Base-by-base conservation (phyloP, 2,329 filamentous ascomycete species). In the Phialophora chinensis region DNA sequence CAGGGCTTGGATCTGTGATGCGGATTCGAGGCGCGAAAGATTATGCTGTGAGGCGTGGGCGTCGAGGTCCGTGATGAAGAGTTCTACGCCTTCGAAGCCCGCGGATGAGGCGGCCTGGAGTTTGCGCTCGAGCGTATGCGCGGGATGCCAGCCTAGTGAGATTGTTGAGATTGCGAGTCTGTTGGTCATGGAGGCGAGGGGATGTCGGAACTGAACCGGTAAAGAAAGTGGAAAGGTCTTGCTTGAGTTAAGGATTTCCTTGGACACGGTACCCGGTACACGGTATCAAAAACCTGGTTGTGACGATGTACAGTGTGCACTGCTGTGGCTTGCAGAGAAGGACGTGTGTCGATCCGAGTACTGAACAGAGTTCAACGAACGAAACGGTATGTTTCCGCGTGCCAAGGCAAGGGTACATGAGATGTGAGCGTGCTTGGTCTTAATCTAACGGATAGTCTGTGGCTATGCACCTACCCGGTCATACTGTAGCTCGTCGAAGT, bases 31-130 rank as follows among this genome's bases (percentile, higher is more conserved):
- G 47, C 88, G 82, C 70, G 82, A 83, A 10, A 80, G 73, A 14
- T 78, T 72, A 2, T 77, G 78, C 0, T 81, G 76, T 2, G 38
- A 58, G 69, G 88, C 86, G 20, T 90, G 74, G 72, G 87, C 86
- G 65, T 86, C 80, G 1, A 93, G 83, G 75, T 94, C 91, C 74
- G 93, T 90, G 76, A 90, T 88, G 80, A 92, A 92, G 20, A 93
- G 82, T 75, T 93, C 91, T 69, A 94, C 85, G 63, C 90, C 90
- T 66, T 84, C 76, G 74, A 92, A 87, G 17, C 88, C 88, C 71
- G 89, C 83, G 62, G 82, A 80, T 4, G 85, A 81, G 6, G 91
- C 90, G 79, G 88, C 86, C 74, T 88, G 83, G 60, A 94, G 84
- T 74, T 93, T 93, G 74, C 85, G 79, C 1, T 82, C 77, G 23